Base-by-base conservation (phyloP, 2,329 filamentous ascomycete genomes). In the Purpureocillium takamizusanense region DNA sequence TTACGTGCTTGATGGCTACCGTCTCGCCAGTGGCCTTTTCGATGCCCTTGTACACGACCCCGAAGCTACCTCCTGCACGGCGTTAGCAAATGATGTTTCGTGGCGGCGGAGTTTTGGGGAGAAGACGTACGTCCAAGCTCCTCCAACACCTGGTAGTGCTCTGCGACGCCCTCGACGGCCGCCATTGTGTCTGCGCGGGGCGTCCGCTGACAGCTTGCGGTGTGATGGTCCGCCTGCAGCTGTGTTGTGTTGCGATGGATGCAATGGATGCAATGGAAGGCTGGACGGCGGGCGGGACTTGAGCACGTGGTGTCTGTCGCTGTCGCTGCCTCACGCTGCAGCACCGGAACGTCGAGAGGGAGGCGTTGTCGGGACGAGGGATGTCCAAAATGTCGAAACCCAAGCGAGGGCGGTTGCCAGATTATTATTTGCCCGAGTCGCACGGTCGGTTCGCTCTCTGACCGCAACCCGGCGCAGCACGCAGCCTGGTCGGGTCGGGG, bases 1-100 rank as follows among this genome's bases (percentile, higher is more conserved):
- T 55, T 70, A 92, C 88, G 71, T 94, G 87, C 65, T 98, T 98
- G 62, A 98, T 92, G 25, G 92, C 92, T 38, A 97, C 92, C 31
- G 89, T 83, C 53, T 95, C 88, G 47, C 90, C 90, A 1, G 90
- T 95, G 21, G 78, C 70, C 57, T 81, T 86, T 54, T 97, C 88
- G 55, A 95, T 89, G 36, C 88, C 92, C 62, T 95, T 95, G 74
- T 94, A 98, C 25, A 98, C 92, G 33, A 90, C 81, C 40, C 92
- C 92, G 61, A 98, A 98, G 61, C 89, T 95, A 42, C 90, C 90
- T 62, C 86, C 87, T 94, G 53, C 32, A 29, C 11, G n/a, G 28
- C 14, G n/a, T 35, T 28, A 17, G 29, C 12, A 33, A 25, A 25
- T 5, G 5, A 5, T 6, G 10, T 25, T 25, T 25, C 21, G 21